Evolutionary conservation across 2,329 filamentous ascomycete genomes (phyloP), one percentile per base, ranked within the genome.

Genomic region (Graphium sp.): DNA sequence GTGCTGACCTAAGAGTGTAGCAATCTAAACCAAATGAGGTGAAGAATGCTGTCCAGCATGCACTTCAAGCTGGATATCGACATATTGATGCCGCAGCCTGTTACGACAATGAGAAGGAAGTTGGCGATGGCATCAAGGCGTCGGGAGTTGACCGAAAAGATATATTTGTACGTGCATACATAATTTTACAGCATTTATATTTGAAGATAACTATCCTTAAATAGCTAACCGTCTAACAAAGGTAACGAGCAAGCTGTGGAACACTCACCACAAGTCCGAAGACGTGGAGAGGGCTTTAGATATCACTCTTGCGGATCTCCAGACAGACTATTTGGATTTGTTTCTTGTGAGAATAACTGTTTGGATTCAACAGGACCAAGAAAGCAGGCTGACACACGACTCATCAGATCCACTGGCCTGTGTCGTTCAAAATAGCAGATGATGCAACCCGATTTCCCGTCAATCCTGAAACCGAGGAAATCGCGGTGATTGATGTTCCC

Each of bases 371-470:
- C n/a, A n/a, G n/a, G n/a, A n/a, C n/a, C n/a, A n/a, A n/a, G n/a
- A n/a, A n/a, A n/a, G n/a, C n/a, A n/a, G n/a, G n/a, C n/a, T n/a
- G n/a, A n/a, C n/a, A n/a, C n/a, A n/a, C n/a, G n/a, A n/a, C n/a
- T n/a, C n/a, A n/a, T n/a, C n/a, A n/a, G n/a, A 74, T 79, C 53
- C 74, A 81, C 52, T 83, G 73, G 74, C 77, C 75, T 12, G 66
- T 58, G 32, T 72, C 65, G 15, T 72, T 66, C 30, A 65, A 71
- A 39, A 69, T 18, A 16, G 14, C 16, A 11, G 24, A 17, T 18
- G 15, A 18, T 13, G 14, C 22, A 13, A 11, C 22, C 22, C 22
- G 16, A 17, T 42, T 41, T 29, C 43, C 44, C 13, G 37, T 62
- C 18, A 55, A 59, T 12, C 33, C 54, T 3, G 55, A 58, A 22